These are phyloP conservation scores for Solanum hybrid DNA, from an alignment of 305 asterid species.

Conservation along the genomic window DNA sequence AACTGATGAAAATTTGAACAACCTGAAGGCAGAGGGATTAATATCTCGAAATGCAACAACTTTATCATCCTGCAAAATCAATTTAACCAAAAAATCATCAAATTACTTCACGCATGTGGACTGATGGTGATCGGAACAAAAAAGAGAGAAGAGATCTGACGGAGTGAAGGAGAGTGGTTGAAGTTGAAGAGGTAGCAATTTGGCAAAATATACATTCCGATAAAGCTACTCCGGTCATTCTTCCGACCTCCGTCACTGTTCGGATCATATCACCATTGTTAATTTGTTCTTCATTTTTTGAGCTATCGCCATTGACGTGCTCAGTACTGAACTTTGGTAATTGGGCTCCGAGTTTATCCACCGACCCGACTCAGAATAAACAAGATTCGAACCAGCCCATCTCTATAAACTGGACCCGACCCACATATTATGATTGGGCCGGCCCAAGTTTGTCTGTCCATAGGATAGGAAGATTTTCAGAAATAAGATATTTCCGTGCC, in stretches of 20 bases:
- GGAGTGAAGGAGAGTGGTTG: constrained; percentile 49
- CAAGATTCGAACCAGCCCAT: neutral
- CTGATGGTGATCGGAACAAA: neutral
- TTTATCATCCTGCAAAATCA: constrained; percentile 45
- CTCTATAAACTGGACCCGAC: neutral
- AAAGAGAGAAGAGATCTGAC: constrained; percentile 2
- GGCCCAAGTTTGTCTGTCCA: neutral
- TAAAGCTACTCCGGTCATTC: constrained; percentile 6
- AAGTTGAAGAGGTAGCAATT: constrained; percentile 48
- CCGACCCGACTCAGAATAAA: neutral
- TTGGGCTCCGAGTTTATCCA: neutral
- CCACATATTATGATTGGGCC: neutral
- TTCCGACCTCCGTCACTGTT: neutral
- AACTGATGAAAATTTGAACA: neutral
- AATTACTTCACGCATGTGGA: neutral
- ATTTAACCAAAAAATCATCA: neutral
- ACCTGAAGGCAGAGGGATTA: constrained; percentile 72
- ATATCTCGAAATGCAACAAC: constrained; percentile 69
- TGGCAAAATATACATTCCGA: constrained; percentile 56
- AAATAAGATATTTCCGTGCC: neutral
- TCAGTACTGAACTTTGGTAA: neutral
- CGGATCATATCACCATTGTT: neutral
- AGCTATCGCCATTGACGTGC: neutral
- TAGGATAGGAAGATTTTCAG: neutral
- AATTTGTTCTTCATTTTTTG: neutral